Percentiles rank a stretch among this genome's conserved stretches.
These are phyloP conservation scores for Hortaea sp. DNA, from an alignment of 2,329 filamentous ascomycete genomes.

Conservation along the genomic window DNA sequence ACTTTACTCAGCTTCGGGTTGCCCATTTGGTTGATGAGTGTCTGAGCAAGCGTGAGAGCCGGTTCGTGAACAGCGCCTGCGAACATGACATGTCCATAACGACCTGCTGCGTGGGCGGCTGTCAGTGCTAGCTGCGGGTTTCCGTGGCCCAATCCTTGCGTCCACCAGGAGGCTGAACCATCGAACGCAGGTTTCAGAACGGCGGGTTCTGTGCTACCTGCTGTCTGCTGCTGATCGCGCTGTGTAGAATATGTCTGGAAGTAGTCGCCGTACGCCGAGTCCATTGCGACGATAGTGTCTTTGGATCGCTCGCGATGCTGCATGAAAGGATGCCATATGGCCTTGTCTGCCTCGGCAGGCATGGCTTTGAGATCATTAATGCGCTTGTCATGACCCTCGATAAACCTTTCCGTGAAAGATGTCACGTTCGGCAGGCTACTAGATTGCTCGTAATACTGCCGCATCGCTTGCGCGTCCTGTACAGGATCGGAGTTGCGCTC, in stretches of 20 bases:
- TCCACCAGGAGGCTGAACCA: conserved; percentile 86
- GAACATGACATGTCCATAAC: conserved; percentile 86
- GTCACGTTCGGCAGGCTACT: conserved; percentile 31
- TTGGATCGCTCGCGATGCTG: conserved; percentile 58
- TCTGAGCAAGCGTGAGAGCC: conserved; percentile 58
- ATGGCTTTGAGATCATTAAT: conserved; percentile 52
- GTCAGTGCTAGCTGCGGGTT: conserved; percentile 62
- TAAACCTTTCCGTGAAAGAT: conserved; percentile 42
- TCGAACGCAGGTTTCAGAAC: conserved; percentile 54
- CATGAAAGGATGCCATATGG: conserved; percentile 82
- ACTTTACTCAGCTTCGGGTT: conserved; percentile 60
- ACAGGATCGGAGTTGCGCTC: conserved; percentile 27
- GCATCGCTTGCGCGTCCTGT: conserved; percentile 50
- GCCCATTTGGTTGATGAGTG: conserved; percentile 47
- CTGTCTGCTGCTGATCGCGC: conserved; percentile 18
- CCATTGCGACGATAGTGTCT: conserved; percentile 61
- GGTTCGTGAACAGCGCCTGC: conserved; percentile 71
- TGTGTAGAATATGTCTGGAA: conserved; percentile 52
- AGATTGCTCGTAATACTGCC: conserved; percentile 50
- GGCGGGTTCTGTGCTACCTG: conserved; percentile 3
- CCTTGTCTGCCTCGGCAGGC: conserved; percentile 48
- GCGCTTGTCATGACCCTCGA: conserved; percentile 45
- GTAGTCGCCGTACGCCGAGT: conserved; percentile 69
- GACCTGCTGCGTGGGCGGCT: conserved; percentile 69
- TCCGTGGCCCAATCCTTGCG: conserved; percentile 73